These are phyloP conservation scores for Ampelocalamus luodianensis DNA, from an alignment of 176 grass and related monocot genomes.

Conservation along the genomic window DNA sequence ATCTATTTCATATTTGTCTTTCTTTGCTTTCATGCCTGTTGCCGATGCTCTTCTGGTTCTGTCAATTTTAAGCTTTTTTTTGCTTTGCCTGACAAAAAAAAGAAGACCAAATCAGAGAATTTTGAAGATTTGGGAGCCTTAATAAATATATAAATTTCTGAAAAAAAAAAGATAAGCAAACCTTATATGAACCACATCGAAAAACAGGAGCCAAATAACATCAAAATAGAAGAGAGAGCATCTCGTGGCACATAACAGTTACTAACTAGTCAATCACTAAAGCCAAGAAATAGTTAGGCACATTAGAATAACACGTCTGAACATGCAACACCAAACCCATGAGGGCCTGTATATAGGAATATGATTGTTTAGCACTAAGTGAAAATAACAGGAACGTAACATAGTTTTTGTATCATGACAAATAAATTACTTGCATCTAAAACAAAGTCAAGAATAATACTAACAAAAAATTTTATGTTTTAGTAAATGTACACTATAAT, in stretches of 20 bases:
- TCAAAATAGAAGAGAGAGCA: too few relatives aligned
- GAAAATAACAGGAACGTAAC: too few relatives aligned
- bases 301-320: background rate
- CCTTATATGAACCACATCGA: background rate
- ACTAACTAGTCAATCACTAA: too few relatives aligned
- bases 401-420: too few relatives aligned
- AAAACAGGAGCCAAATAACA: background rate
- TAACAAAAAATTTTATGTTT: too few relatives aligned
- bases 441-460: too few relatives aligned
- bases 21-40: background rate
- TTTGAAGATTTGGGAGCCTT: background rate
- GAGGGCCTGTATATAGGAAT: background rate
- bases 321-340: background rate
- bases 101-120: background rate
- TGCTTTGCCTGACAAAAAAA: background rate
- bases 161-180: constrained; percentile 19
- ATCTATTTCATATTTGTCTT: constrained; percentile 1
- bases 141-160: background rate
- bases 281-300: too few relatives aligned
- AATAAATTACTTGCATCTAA: too few relatives aligned
- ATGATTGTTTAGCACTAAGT: background rate
- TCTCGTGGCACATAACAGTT: too few relatives aligned
- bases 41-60: background rate
- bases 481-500: too few relatives aligned
- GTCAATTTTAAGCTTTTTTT: background rate